Base-by-base conservation (phyloP, 768 basidiomycete species). In the Collybia sordida region DNA sequence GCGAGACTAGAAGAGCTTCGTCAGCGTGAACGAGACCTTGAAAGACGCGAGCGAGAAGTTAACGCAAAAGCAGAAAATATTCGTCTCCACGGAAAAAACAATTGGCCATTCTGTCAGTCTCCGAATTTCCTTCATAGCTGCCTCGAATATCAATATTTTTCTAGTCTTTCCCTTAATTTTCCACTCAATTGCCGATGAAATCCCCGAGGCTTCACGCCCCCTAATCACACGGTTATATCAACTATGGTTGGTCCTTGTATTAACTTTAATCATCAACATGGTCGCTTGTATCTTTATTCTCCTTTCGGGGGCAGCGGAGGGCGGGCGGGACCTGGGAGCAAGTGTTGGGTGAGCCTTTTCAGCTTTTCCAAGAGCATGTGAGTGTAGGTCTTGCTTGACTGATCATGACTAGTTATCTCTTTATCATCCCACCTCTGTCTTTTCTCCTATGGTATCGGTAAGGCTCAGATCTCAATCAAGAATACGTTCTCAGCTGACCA, bases 391-490 rank as follows among this genome's bases (percentile, higher is more conserved):
- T 50, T 59, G 57, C 52, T 52, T 24, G 37, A 42, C 45, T 37
- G 25, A 9, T 27, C 5, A 4, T 14, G 31, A 11, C 31, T 64
- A 93, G 91, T 48, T 93, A 95, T 63, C 47, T 93, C 35, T 75
- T 91, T 47, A 71, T 95, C 44, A 97, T 98, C 60, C 69, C 84
- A 9, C 68, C 81, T 31, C 66, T 84, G 28, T 93, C 91, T 12
- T 98, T 99, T 74, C 75, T 98, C 53, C 77, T 94, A 54, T 98
- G 96, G 96, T 99, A 96, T 67, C 83, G 93, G 90, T 89, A 55
- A 61, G 88, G 64, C 19, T 28, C 34, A 27, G 24, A 43, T 50
- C 27, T 53, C 56, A 43, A 44, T 36, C 46, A 28, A 40, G 41
- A 44, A 44, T 45, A 45, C 47, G 45, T 49, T 21, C 50, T 6